Evolutionary conservation across 441 rosid genomes (phyloP), one percentile per base, ranked within the genome.

Genomic region (Euphorbia corollata): DNA sequence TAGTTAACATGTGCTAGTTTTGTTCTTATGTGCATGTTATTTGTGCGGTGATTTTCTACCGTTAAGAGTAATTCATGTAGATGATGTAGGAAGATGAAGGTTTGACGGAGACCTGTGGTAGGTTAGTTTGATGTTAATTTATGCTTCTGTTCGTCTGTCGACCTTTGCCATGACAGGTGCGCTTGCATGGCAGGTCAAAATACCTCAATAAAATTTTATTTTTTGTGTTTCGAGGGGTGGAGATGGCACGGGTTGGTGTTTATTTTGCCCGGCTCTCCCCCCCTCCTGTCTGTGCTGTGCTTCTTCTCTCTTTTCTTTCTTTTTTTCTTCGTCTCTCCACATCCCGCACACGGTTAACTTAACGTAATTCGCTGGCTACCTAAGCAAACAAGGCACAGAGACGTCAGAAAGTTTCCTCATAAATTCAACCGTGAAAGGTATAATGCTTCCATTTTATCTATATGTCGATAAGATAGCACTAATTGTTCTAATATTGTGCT

Each of bases 81-180:
- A 27, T 3, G 32, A 27, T 3, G 24, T 43, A 24, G 55, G 63
- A 11, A 11, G 58, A 32, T 63, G 6, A 8, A 48, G 41, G 5
- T n/a, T 34, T 7, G 55, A 7, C 4, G 56, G 10, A 41, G 61
- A 10, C 32, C 56, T 63, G 22, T 67, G 51, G 50, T 19, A 30
- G 8, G 41, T 38, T 38, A n/a, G 6, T 13, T 53, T 59, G 11
- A 47, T 54, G 27, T 64, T 22, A 5, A 8, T 15, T 19, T 22
- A 11, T 61, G 62, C n/a, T 61, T 57, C 15, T 67, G 59, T 76
- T 76, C 78, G 80, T 82, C 72, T 57, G 69, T 77, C 51, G 97
- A 72, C 95, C 96, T 89, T 93, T 93, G 99, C 95, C 97, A 87
- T 87, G 89, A n/a, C 89, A 77, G 99, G 99, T 93, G 99, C 95